Evolutionary conservation across 305 asterid species (phyloP).

Genomic region (Lippia alba): DNA sequence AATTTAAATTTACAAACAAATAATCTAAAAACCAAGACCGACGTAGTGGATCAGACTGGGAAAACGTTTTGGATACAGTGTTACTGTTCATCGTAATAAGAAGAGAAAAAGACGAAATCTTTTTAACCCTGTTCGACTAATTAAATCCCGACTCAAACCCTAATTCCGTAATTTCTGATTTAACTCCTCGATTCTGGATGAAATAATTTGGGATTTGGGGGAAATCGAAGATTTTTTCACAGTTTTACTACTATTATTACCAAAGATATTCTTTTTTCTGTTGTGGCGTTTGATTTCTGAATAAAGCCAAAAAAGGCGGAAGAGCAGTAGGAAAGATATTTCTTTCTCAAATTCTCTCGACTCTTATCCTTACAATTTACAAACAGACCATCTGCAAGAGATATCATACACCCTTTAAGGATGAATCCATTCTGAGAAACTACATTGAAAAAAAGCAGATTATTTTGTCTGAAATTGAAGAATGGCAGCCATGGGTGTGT

Average conservation of each 20-base stretch:
- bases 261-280: neutral
- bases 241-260: neutral
- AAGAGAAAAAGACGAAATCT: conserved; percentile 6
- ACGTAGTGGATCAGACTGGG: conserved; percentile 33
- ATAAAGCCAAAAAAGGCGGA: conserved; percentile 26
- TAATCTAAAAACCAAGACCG: too few relatives aligned
- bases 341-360: conserved; percentile 11
- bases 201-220: conserved; percentile 4
- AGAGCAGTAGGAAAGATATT: conserved; percentile 32
- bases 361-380: conserved; percentile 39
- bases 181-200: conserved; percentile 19
- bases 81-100: conserved; percentile 20
- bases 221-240: neutral
- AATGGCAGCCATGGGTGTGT: conserved; percentile 48
- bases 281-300: neutral
- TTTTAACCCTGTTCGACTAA: conserved; percentile 10
- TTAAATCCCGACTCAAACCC: conserved; percentile 26
- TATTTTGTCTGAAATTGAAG: conserved; percentile 9
- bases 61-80: conserved; percentile 3
- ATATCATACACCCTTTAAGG: neutral
- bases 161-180: conserved; percentile 14
- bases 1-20: too few relatives aligned
- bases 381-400: conserved; percentile 16
- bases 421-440: conserved; percentile 1
- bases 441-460: neutral